Evolutionary conservation across 495 filamentous ascomycete species (phyloP), one percentile per base, ranked within the genome.

Genomic region (Aspergillus sclerotiicarbonarius): DNA sequence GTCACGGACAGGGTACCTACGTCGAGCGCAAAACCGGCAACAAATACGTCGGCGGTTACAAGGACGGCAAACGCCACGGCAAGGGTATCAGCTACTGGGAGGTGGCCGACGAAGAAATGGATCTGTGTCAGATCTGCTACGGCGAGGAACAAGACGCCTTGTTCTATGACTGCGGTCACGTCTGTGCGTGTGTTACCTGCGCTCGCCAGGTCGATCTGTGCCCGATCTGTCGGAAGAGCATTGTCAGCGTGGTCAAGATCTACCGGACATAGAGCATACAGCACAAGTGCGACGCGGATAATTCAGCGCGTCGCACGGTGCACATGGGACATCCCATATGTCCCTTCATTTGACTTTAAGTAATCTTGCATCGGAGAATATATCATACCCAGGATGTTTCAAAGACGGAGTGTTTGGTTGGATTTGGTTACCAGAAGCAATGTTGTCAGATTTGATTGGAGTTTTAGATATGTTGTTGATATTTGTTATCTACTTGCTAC

Each of bases 141-240:
- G 83, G 84, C 37, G 80, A 80, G 49, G 82, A 81, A 60, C 80
- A 83, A 56, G 82, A 87, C 62, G 79, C 83, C 3, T 71, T 83
- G 43, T 86, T 89, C 66, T 83, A 80, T 53, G 83, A 86, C 61
- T 89, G 86, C 59, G 86, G 86, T 0, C 86, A 89, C 63, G 80
- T 89, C 43, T 81, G 81, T 51, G 82, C 85, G 2, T 89, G 86
- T 57, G 71, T 84, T 56, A 76, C 75, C 19, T 89, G 86, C 60
- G 85, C 86, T 31, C 78, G 76, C 48, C 78, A 80, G 63, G 77
- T 89, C n/a, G 83, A 85, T 32, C 71, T 75, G 43, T 89, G 86
- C 63, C 85, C 86, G 46, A 81, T 88, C 51, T 89, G 86, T 61
- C 77, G 85, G 58, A 82, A 80, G 73, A 75, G 69, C 54, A 82